These are phyloP conservation scores for Fraxinus sp. DNA, from an alignment of 305 asterid genomes.

Conservation along the genomic window DNA sequence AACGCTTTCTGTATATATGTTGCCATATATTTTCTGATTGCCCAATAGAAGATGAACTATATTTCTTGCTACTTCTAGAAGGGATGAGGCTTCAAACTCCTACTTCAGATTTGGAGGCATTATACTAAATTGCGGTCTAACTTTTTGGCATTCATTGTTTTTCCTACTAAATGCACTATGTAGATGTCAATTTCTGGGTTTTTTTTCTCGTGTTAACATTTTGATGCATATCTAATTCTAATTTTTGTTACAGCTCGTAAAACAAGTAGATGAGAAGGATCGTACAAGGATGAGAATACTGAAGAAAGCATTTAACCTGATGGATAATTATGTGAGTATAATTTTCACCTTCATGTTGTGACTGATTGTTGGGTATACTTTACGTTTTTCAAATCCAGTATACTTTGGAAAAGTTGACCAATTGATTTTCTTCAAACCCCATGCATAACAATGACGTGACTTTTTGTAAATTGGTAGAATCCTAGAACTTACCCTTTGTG, in stretches of 20 bases:
- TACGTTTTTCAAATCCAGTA: not conserved
- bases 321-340: slow-evolving; percentile 67
- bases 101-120: slow-evolving; percentile 6
- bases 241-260: slow-evolving; percentile 61
- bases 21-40: not conserved
- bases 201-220: not conserved
- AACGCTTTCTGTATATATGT: not conserved
- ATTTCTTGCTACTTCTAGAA: not conserved
- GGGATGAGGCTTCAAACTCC: slow-evolving; percentile 1
- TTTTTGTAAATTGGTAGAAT: slow-evolving; percentile 17
- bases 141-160: not conserved
- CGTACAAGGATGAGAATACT: slow-evolving; percentile 64
- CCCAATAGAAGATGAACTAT: slow-evolving; percentile 11
- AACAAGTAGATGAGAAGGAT: slow-evolving; percentile 88
- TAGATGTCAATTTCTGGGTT: not conserved
- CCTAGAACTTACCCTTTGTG: not conserved
- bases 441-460: not conserved
- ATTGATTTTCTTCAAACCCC: slow-evolving; percentile 15
- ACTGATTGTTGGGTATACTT: not conserved
- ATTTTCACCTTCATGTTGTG: slow-evolving; percentile 10
- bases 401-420: slow-evolving; percentile 9
- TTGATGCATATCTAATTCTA: slow-evolving; percentile 18
- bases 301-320: slow-evolving; percentile 75
- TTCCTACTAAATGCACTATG: not conserved
- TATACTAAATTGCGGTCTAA: slow-evolving; percentile 6